A percentile compares a stretch with the other conserved stretches of the same genome.
Evolutionary conservation across 768 basidiomycete species (phyloP).

Genomic region (Termitomyces sp.): DNA sequence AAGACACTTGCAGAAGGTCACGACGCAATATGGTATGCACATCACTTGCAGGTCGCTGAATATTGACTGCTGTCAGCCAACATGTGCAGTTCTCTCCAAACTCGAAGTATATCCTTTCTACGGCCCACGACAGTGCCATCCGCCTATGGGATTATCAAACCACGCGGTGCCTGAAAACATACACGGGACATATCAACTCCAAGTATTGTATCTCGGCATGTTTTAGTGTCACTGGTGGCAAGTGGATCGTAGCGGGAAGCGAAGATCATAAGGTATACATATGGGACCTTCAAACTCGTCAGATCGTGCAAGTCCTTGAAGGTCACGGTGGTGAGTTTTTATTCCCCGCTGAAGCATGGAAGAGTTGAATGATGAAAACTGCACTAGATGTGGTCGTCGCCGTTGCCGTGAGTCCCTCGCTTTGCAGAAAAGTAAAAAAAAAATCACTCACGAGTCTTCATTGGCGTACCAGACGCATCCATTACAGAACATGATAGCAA

Average conservation of each 20-base stretch:
- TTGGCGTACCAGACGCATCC: conserved; percentile 65
- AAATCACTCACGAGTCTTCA: conserved; percentile 9
- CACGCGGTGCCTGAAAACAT: conserved; percentile 86
- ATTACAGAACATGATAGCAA: conserved; percentile 79
- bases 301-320: conserved; percentile 75
- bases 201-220: conserved; percentile 83
- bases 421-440: background rate
- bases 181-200: conserved; percentile 75
- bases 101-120: conserved; percentile 90
- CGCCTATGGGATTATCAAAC: conserved; percentile 95
- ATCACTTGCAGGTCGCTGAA: background rate
- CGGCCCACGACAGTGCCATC: conserved; percentile 89
- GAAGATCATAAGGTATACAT: conserved; percentile 89
- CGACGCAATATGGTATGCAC: conserved; percentile 68
- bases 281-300: conserved; percentile 88
- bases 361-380: background rate
- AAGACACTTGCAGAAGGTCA: conserved; percentile 93
- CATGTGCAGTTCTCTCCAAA: conserved; percentile 95
- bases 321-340: conserved; percentile 61
- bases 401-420: conserved; percentile 50
- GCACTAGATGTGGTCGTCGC: conserved; percentile 71
- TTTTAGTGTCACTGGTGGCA: conserved; percentile 80
- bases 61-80: conserved; percentile 44
- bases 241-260: conserved; percentile 88
- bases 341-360: background rate